A percentile compares a stretch with the other conserved stretches of the same genome.
These are phyloP conservation scores for Suhomyces kunorum DNA, from an alignment of 1,139 yeast genomes.

Conservation along the genomic window DNA sequence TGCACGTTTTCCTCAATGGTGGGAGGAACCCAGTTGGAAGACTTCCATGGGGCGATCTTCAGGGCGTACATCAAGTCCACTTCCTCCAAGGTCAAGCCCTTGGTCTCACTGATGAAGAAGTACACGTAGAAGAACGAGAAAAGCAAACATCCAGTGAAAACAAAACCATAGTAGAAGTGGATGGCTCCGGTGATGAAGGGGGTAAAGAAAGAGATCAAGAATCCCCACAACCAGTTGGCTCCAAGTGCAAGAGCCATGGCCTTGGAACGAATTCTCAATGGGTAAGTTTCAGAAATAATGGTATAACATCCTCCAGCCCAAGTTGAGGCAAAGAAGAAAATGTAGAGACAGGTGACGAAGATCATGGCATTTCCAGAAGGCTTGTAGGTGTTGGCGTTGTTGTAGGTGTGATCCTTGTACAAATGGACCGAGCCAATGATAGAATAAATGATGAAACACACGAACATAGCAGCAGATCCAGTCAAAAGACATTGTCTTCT, in stretches of 20 bases:
- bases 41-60: conserved; percentile 50
- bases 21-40: conserved; percentile 49
- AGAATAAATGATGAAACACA: conserved; percentile 62
- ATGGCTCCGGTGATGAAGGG: conserved; percentile 54
- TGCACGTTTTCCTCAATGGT: conserved; percentile 30
- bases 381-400: conserved; percentile 28
- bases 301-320: conserved; percentile 90
- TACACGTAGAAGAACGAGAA: conserved; percentile 49
- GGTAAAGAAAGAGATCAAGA: conserved; percentile 73
- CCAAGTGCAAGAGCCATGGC: conserved; percentile 77
- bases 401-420: conserved; percentile 49
- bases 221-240: conserved; percentile 80
- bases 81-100: conserved; percentile 66
- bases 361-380: conserved; percentile 76
- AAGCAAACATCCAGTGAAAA: conserved; percentile 27
- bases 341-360: conserved; percentile 75
- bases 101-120: conserved; percentile 64
- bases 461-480: conserved; percentile 50
- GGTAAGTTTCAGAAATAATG: conserved; percentile 76
- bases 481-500: conserved; percentile 64
- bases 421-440: conserved; percentile 60
- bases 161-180: conserved; percentile 31
- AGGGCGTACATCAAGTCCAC: conserved; percentile 63
- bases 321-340: conserved; percentile 80
- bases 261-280: conserved; percentile 77